These are phyloP conservation scores for Zygotorulaspora florentina DNA, from an alignment of 805 yeast species.

Conservation along the genomic window DNA sequence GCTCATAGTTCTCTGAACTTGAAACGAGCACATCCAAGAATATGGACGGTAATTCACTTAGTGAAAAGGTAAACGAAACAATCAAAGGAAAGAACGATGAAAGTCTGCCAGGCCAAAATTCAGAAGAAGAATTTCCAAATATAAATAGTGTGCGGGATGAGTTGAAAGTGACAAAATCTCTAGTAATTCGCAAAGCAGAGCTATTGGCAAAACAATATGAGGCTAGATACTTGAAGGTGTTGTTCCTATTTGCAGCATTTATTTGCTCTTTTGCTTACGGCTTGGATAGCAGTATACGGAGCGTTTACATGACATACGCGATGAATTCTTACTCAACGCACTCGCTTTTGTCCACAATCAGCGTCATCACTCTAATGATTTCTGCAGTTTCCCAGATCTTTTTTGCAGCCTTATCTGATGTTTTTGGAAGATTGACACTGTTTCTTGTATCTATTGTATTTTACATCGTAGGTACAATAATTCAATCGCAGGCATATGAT, in stretches of 20 bases:
- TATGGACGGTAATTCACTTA: background rate
- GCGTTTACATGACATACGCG: conserved; percentile 44
- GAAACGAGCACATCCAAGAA: too few species aligned
- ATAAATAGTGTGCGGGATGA: conserved; percentile 2
- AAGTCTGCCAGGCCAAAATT: conserved; percentile 1
- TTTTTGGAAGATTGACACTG: conserved; percentile 51
- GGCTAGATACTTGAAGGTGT: conserved; percentile 25
- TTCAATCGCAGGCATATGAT: conserved; percentile 50
- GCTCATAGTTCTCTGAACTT: too few species aligned
- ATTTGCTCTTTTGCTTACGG: conserved; percentile 51
- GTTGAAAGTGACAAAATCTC: conserved; percentile 32
- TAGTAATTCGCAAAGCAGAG: conserved; percentile 47
- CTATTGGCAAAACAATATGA: conserved; percentile 44
- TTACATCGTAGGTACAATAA: conserved; percentile 52
- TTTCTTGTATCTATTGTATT: conserved; percentile 42
- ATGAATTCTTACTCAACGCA: conserved; percentile 48
- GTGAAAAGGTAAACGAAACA: background rate
- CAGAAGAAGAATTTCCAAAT: background rate
- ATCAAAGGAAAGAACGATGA: background rate
- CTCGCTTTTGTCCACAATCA: conserved; percentile 49
- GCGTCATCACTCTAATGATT: conserved; percentile 48
- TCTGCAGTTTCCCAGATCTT: conserved; percentile 59
- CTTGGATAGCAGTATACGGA: conserved; percentile 49
- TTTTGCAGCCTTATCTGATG: conserved; percentile 52
- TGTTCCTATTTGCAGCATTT: conserved; percentile 42